Evolutionary conservation across 495 filamentous ascomycete genomes (phyloP).

Genomic region (Gamarada debralockiae): DNA sequence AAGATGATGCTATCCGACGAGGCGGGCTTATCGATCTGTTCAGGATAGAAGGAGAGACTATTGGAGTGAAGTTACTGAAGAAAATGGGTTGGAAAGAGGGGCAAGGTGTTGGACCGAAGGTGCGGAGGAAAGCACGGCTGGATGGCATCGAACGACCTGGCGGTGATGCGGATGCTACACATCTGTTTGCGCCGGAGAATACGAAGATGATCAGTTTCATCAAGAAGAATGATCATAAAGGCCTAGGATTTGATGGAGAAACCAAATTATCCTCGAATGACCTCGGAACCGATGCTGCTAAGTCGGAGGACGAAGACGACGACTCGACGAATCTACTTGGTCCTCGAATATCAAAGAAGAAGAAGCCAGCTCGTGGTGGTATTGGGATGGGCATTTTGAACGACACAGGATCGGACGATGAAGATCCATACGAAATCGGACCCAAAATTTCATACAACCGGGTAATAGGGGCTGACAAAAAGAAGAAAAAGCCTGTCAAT

Average conservation of each 20-base stretch:
- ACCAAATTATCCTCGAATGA: constrained; percentile 40
- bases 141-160: constrained; percentile 32
- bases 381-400: constrained; percentile 91
- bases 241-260: constrained; percentile 76
- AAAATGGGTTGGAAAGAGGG: constrained; percentile 97
- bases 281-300: constrained; percentile 28
- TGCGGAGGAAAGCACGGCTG: constrained; percentile 71
- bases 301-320: constrained; percentile 50
- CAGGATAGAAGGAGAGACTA: constrained; percentile 72
- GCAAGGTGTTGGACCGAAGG: constrained; percentile 86
- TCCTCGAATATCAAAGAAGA: constrained; percentile 39
- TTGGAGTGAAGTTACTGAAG: constrained; percentile 82
- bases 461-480: constrained; percentile 80
- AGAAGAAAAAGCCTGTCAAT: constrained; percentile 56
- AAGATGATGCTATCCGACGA: constrained; percentile 46
- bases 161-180: constrained; percentile 44
- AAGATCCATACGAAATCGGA: constrained; percentile 90
- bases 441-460: constrained; percentile 89
- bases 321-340: constrained; percentile 27
- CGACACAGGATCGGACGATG: constrained; percentile 95
- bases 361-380: constrained; percentile 50
- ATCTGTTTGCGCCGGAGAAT: constrained; percentile 89
- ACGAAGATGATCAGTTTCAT: constrained; percentile 69
- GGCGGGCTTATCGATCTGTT: constrained; percentile 71
- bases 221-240: constrained; percentile 75